These are phyloP conservation scores for Podosphaera fusca DNA, from an alignment of 2,329 filamentous ascomycete species.

Conservation along the genomic window DNA sequence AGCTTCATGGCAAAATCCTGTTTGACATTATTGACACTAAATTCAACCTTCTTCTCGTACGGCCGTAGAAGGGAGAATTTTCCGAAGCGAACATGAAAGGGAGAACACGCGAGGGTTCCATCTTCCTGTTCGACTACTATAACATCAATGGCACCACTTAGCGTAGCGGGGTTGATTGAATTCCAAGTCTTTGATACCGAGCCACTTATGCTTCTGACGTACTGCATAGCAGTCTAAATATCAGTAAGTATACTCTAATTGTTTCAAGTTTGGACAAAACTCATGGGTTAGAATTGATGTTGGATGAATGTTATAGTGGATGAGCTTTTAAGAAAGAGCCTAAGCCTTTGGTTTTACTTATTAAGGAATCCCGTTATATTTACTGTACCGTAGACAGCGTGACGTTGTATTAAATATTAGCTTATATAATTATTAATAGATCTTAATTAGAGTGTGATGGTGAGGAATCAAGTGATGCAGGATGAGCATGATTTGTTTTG, in stretches of 20 bases:
- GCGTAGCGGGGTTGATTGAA: slow-evolving; percentile 91
- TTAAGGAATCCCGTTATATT: too few relatives aligned
- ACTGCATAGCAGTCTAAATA: slow-evolving; percentile 50
- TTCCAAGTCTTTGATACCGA: slow-evolving; percentile 98
- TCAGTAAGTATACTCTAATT: too few relatives aligned
- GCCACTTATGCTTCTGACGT: slow-evolving; percentile 85
- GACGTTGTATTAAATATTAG: too few relatives aligned
- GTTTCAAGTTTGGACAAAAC: too few relatives aligned
- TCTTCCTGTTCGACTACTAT: slow-evolving; percentile 95
- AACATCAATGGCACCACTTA: slow-evolving; percentile 95
- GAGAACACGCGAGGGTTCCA: slow-evolving; percentile 71
- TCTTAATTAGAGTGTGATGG: neutral
- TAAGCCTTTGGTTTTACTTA: too few relatives aligned
- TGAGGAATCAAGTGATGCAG: neutral
- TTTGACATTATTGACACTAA: slow-evolving; percentile 76
- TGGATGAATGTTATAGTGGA: too few relatives aligned
- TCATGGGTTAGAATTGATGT: too few relatives aligned
- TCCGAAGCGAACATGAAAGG: slow-evolving; percentile 95
- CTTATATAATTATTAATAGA: too few relatives aligned
- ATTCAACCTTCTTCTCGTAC: slow-evolving; percentile 97
- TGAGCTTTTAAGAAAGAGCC: too few relatives aligned
- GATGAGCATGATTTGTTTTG: neutral
- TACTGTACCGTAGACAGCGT: too few relatives aligned
- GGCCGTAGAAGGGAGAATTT: slow-evolving; percentile 92
- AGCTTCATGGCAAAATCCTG: slow-evolving; percentile 96